These are phyloP conservation scores for Saturnispora halmiae DNA, from an alignment of 805 yeast genomes.

Conservation along the genomic window DNA sequence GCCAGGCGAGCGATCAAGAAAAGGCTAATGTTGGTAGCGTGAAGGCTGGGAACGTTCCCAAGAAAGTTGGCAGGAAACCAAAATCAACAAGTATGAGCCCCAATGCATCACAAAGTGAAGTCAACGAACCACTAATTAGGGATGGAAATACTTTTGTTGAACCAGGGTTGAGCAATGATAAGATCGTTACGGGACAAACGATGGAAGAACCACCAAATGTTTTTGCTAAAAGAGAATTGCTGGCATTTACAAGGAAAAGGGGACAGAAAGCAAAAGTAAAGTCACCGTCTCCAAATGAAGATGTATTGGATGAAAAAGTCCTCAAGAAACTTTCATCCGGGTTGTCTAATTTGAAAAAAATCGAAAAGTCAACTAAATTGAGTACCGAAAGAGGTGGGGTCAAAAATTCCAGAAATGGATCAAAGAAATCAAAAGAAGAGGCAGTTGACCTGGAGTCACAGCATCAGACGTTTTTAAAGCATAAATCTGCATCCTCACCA, in stretches of 20 bases:
- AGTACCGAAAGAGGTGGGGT: constrained; percentile 14
- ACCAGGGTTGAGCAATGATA: constrained; percentile 47
- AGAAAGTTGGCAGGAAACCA: not conserved
- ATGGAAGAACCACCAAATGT: constrained; percentile 59
- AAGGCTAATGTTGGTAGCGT: not conserved
- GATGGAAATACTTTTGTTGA: constrained; percentile 35
- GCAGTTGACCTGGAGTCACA: not conserved
- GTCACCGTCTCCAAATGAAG: not conserved
- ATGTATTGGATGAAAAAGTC: constrained; percentile 8
- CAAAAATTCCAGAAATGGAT: not conserved
- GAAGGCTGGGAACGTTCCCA: not conserved
- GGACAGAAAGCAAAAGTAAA: not conserved
- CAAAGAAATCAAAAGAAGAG: not conserved
- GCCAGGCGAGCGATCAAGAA: not conserved
- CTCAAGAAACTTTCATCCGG: constrained; percentile 15
- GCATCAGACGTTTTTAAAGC: too few relatives aligned
- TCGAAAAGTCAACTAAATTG: constrained; percentile 9
- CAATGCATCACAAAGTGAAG: not conserved
- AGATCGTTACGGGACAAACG: constrained; percentile 65
- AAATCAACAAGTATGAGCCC: not conserved
- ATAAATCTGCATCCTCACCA: constrained; percentile 3
- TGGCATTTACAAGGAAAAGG: constrained; percentile 11
- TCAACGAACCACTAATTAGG: not conserved
- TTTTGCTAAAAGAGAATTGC: constrained; percentile 46
- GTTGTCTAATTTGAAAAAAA: constrained; percentile 14